Evolutionary conservation across 768 basidiomycete genomes (phyloP), one percentile per base, ranked within the genome.

Genomic region (Boletus vermiculosoides): DNA sequence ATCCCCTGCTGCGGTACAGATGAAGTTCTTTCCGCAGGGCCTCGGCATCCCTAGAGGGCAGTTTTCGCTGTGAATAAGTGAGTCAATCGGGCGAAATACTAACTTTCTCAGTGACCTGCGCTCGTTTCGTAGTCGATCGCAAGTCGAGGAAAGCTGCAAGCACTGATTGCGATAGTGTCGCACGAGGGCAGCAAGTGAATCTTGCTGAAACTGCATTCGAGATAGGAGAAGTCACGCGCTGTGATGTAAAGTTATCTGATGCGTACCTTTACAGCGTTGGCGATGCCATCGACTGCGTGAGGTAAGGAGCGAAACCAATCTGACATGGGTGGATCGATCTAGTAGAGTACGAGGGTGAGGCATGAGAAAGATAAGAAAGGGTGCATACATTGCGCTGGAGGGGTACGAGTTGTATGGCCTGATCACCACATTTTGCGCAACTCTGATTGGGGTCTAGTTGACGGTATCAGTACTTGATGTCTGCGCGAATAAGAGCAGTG

Each of bases 301-400:
- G 88, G 83, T 30, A 87, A 71, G 34, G 84, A 80, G 11, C 78
- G 77, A 73, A 93, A 93, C 90, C 90, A 92, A 31, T 86, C 80
- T 12, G 85, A 84, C 88, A 93, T 91, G 1, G 91, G 90, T 2
- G 80, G 73, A 10, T 88, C 88, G 80, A 93, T 81, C 91, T 93
- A 63, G 50, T n/a, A 12, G 57, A 53, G 30, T 25, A 55, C 47
- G 63, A 48, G 46, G 8, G 34, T 20, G 42, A 48, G 42, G 12
- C 4, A 25, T 12, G 48, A 8, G 20, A 50, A 30, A 13, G 39
- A 23, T 12, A 23, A 33, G 22, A 54, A 33, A 25, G 34, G 20
- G 48, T 12, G 62, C 80, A 62, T 63, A 90, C 90, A 75, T 92
- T 83, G 65, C 77, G 80, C 62, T 92, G 90, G 52, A 94, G 72